Base-by-base conservation (phyloP, 2,329 filamentous ascomycete genomes). In the Ophioceras dolichostomum region DNA sequence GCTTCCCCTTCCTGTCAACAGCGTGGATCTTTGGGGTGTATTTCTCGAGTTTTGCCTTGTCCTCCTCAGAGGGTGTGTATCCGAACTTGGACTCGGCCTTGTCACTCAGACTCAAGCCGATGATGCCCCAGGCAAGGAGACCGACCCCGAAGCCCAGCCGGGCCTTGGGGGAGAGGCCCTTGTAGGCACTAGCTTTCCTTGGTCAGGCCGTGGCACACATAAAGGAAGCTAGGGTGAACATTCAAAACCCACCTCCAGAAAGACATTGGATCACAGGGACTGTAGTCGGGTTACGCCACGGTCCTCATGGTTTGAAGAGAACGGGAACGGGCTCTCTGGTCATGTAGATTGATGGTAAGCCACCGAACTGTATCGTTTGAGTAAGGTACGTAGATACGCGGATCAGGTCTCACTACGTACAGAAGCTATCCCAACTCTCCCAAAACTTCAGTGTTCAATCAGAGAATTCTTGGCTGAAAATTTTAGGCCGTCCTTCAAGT, bases 61-160 rank as follows among this genome's bases (percentile, higher is more conserved):
- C 86, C 50, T 81, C 66, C 43, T 84, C 76, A 1, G 76, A 80
- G 2, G 87, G 74, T 28, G 71, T 76, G 56, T 85, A 71, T 6
- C 82, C 83, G 42, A 88, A 70, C 30, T 70, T 76, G 52, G 82
- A 71, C 59, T 89, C 87, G 13, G 80, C 76, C 40, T 68, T 67
- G 52, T 89, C 82, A 5, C 81, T 76, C 14, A 83, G 52, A 52
- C 80, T 79, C n/a, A 91, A 67, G 13, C 85, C 88, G 29, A 76
- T 62, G 29, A 66, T 62, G 12, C 84, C 85, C 74, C 86, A 94
- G 24, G 73, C 73, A 51, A 94, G 75, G 46, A 94, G 60, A 48
- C 77, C 81, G 34, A 76, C 55, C 47, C 88, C 88, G 44, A 94
- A 68, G 34, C 79, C 60, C 30, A 84, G 60, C 39, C 83, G 81